Base-by-base conservation (phyloP, 139 green algal genomes). In the Micromonas pusilla region DNA sequence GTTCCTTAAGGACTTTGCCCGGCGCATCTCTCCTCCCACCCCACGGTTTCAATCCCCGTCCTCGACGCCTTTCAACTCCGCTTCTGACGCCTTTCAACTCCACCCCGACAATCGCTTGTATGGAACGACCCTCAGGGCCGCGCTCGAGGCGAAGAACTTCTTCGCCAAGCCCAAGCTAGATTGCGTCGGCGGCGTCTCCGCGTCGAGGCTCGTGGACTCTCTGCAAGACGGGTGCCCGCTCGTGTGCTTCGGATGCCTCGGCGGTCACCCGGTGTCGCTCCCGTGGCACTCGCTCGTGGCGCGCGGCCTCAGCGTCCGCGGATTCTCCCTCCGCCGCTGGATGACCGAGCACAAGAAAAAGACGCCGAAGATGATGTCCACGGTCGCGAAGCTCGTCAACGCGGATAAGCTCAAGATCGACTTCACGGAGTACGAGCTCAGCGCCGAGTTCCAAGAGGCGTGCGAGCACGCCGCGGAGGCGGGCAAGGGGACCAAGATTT, bases 131-230 rank as follows among this genome's bases (percentile, higher is more conserved):
- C 45, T 96, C 30, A 84, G 83, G 81, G 81, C 74, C 0, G 85
- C 90, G 78, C 85, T 96, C 39, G 87, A 94, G 30, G 82, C 84
- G 34, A 70, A 89, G 16, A 90, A 89, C 37, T 95, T 93, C 83
- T 96, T 92, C 73, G 86, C 85, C 31, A 89, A 88, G 54, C 93
- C 92, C 20, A 91, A 89, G 76, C 86, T 97, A 73, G 93, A 97
- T 70, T 81, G 80, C 20, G 87, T 97, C 28, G 93, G 93, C 0
- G 92, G 91, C 30, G 65, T 86, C 2, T 92, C 86, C 0, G 83
- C 86, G 3, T 28, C 83, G 30, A 73, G 76, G 52, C 63, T 80
- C n/a, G 78, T 39, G 21, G 78, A 82, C 20, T 39, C 73, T 4
- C 73, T 84, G 1, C 60, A 80, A 23, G 33, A 74, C 36, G 72